Evolutionary conservation across 208 protist genomes (phyloP), one percentile per base, ranked within the genome.

Genomic region (Leishmania lainsoni): DNA sequence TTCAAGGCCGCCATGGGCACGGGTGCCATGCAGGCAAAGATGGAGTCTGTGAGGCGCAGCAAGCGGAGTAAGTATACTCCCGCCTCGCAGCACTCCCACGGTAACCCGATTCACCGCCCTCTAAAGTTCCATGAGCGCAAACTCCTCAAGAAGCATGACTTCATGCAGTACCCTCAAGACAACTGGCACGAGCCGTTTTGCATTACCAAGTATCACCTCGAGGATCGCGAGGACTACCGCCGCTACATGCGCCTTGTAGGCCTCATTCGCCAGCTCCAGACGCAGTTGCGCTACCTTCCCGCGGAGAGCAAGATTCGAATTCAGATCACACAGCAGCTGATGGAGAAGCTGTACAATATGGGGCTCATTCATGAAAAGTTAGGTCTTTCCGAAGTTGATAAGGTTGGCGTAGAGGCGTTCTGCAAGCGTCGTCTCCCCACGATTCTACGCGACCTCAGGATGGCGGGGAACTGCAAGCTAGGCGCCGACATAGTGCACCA

Each of bases 191-290:
- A 98, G 84, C 92, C 92, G 22, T 95, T 93, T 86, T 96, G 93
- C 80, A 97, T 98, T 85, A 92, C 92, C 74, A 98, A 97, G 81
- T 98, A 98, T 87, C 93, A 97, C 85, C 87, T 98, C 45, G 91
- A 96, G 75, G 92, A 98, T 80, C 92, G 96, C 63, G 96, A 98
- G 85, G 96, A 98, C 85, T 98, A 98, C 89, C 92, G 92, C 51
- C 90, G 93, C 51, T 98, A 98, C 79, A 84, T 97, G 79, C 92
- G 94, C 32, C 88, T 98, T 29, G 91, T 95, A 32, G 96, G 96
- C 4, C 87, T 97, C 32, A 95, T 97, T 51, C 87, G 93, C 5
- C 92, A 95, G 75, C 88, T 98, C n/a, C 85, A 97, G 63, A 91
- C 92, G 9, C 94, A 97, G 78, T 83, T 98, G 79, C 92, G 94